Evolutionary conservation across 1,139 yeast genomes (phyloP).

Genomic region (Yamadazyma mexicana): DNA sequence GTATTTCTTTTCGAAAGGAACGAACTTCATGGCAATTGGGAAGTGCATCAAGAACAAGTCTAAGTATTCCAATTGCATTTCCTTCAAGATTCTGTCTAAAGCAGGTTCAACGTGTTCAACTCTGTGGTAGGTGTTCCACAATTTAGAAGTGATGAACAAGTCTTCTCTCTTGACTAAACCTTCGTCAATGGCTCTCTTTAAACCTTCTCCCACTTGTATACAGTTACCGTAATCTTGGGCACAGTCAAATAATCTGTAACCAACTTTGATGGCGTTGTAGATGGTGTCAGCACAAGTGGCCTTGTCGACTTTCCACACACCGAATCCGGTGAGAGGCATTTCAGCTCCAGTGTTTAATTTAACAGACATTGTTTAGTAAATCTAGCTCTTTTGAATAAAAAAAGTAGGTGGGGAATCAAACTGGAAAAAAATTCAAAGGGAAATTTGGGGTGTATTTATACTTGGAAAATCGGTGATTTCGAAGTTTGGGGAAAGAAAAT

Average conservation of each 20-base stretch:
- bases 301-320: conserved; percentile 67
- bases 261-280: conserved; percentile 66
- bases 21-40: conserved; percentile 74
- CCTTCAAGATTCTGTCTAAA: conserved; percentile 60
- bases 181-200: conserved; percentile 61
- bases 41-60: conserved; percentile 79
- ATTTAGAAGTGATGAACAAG: conserved; percentile 71
- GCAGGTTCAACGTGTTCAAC: conserved; percentile 60
- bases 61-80: conserved; percentile 65
- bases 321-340: conserved; percentile 67
- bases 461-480: conserved; percentile 3
- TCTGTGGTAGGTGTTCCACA: conserved; percentile 79
- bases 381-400: too few species aligned
- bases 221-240: conserved; percentile 82
- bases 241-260: conserved; percentile 76
- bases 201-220: conserved; percentile 70
- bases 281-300: conserved; percentile 58
- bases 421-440: neutral
- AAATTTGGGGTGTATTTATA: conserved; percentile 5
- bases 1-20: conserved; percentile 70
- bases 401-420: too few species aligned
- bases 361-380: conserved; percentile 27
- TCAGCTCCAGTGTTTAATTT: conserved; percentile 59
- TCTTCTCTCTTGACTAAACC: conserved; percentile 73
- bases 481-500: neutral